Evolutionary conservation across 371 early-diverging fungal genomes (phyloP), one percentile per base, ranked within the genome.

Genomic region (Mitosporidium daphniae): DNA sequence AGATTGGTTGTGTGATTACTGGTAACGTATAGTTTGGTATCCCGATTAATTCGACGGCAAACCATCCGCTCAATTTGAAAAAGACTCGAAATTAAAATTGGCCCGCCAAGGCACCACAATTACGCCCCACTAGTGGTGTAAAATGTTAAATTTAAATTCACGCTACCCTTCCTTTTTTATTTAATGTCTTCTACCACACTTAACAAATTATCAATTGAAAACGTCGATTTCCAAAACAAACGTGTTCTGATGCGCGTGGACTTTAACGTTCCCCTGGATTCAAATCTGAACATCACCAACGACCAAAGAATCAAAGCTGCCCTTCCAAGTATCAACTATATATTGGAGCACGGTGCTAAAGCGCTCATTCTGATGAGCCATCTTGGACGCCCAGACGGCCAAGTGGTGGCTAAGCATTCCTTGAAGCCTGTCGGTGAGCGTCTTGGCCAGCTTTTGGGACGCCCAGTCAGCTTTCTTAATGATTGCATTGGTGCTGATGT

Each of bases 251-350:
- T 39, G 2, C 25, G 78, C 30, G 91, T 86, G 29, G 93, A 95
- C 57, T 93, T 82, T 49, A 95, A 95, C 53, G 97, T 93, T 11
- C 93, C 97, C 19, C 60, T 80, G 37, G n/a, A n/a, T n/a, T 46
- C 47, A 25, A 61, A 68, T 24, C 68, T 65, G 33, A 58, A 55
- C 36, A 80, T 95, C 45, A 62, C 69, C 40, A 82, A 82, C 64
- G 74, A 77, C 50, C 66, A 70, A 49, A 70, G 93, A 44, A 89
- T 95, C 31, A 65, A 59, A 23, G 80, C 78, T 30, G 86, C 89
- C 22, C 45, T 91, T 27, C 82, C 86, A 21, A 89, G 86, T 22
- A 71, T 95, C 51, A 48, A 75, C 39, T 59, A 74, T 40, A 72
- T 70, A 18, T 45, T 86, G 27, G 59, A 71, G 5, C 42, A 69